Percentiles rank a stretch among this genome's conserved stretches.
Evolutionary conservation across 495 filamentous ascomycete genomes (phyloP).

Genomic region (Ascobolus immersus): DNA sequence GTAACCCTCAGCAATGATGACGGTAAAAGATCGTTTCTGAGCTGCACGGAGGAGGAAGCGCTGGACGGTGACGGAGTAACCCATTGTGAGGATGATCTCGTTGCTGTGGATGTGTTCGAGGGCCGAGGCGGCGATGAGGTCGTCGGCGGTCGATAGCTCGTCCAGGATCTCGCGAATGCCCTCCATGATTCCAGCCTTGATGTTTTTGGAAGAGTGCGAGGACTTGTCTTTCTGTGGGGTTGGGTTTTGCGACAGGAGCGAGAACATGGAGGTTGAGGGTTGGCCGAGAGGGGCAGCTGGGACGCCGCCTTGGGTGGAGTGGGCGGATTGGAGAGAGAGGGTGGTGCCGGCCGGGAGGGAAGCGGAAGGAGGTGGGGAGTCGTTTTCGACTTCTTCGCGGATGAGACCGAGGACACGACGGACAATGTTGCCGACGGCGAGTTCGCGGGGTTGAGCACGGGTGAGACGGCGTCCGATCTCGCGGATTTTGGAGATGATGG

Average conservation of each 20-base stretch:
- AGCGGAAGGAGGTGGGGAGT: no score
- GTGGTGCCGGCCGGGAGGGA: constrained; percentile 18
- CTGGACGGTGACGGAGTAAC: constrained; percentile 56
- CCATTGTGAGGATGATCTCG: constrained; percentile 68
- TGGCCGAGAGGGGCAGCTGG: no score
- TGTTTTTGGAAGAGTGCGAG: constrained; percentile 20
- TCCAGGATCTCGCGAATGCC: constrained; percentile 81
- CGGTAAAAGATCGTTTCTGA: constrained; percentile 61
- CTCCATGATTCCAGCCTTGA: constrained; percentile 69
- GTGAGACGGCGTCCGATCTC: constrained; percentile 44
- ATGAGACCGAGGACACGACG: constrained; percentile 65
- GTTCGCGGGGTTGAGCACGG: constrained; percentile 56
- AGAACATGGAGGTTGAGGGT: constrained; percentile 74
- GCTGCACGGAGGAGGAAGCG: constrained; percentile 67
- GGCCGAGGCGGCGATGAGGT: constrained; percentile 64
- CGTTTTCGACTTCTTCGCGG: constrained; percentile 60
- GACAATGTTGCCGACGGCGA: constrained; percentile 74
- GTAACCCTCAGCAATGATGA: constrained; percentile 50
- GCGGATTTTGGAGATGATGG: constrained; percentile 49
- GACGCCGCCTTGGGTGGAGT: no score
- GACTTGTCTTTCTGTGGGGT: constrained; percentile 16
- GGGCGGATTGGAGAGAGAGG: not conserved
- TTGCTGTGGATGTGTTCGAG: constrained; percentile 74
- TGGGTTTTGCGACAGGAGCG: constrained; percentile 34
- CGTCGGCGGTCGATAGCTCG: constrained; percentile 65